Base-by-base conservation (phyloP, 106 monocot genomes). In the Apostasia shenzhenica region DNA sequence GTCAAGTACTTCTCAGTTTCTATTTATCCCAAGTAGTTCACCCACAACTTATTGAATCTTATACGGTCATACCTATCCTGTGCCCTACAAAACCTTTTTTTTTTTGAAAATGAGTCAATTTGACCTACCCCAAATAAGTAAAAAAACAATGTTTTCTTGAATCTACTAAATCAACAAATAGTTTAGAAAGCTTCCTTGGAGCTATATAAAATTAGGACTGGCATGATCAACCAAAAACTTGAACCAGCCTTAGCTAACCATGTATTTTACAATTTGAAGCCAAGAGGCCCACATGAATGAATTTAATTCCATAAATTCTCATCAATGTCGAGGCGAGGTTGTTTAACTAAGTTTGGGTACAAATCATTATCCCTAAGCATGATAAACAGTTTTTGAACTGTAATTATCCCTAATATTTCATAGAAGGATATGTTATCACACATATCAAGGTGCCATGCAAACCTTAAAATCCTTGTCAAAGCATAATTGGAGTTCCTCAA, bases 381-480 rank as follows among this genome's bases (percentile, higher is more conserved):
- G 38, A 57, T 37, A 14, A 5, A 26, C 38, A 57, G 38, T 57
- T 57, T 57, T 26, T 57, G 26, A 57, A 26, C 38, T 57, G 7
- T 37, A 57, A 14, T 57, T 37, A 26, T 26, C 38, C 57, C 57
- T 57, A 59, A 59, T 59, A 9, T 8, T 59, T 38, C 40, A 59
- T 41, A 1, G 9, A 1, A 7, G 3, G 37, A 59, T 59, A 9
- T 41, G 57, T 5, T 59, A 59, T 41, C 41, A 6, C 40, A 8
- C 9, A 41, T 41, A 57, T 40, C 2, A 59, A 41, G 8, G 7
- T 59, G 38, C 41, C 38, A 59, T 42, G 8, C 38, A 41, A 59
- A 95, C 95, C 88, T 77, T 81, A 63, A 92, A 89, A 67, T 95
- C 83, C 76, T 95, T 95, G 44, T 83, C 55, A 60, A 95, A 89